Evolutionary conservation across 768 basidiomycete genomes (phyloP).

Genomic region (Lentinula raphanica): DNA sequence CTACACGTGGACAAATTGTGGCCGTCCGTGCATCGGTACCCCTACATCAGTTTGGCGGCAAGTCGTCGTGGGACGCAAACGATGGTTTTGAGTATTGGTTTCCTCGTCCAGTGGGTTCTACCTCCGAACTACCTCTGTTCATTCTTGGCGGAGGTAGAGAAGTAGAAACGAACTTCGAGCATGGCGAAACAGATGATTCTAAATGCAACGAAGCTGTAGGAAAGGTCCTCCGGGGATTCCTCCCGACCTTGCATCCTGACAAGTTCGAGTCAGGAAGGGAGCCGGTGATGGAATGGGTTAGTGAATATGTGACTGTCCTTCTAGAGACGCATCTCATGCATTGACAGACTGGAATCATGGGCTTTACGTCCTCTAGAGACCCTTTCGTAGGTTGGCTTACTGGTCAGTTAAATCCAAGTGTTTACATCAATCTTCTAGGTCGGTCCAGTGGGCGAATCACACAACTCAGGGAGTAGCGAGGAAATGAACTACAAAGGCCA

Average conservation of each 20-base stretch:
- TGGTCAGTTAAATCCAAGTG: neutral
- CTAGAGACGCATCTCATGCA: neutral
- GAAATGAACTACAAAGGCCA: constrained; percentile 43
- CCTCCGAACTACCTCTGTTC: constrained; percentile 42
- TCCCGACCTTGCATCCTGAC: constrained; percentile 53
- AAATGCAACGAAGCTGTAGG: constrained; percentile 43
- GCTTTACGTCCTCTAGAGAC: constrained; percentile 52
- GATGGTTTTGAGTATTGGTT: constrained; percentile 77
- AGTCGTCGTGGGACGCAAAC: constrained; percentile 42
- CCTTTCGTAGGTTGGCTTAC: constrained; percentile 56
- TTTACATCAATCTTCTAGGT: constrained; percentile 38
- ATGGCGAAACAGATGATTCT: constrained; percentile 54
- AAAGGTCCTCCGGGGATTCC: constrained; percentile 46
- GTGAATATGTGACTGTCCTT: constrained; percentile 13
- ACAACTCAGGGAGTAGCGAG: constrained; percentile 15
- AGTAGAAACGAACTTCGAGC: constrained; percentile 39
- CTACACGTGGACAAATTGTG: constrained; percentile 66
- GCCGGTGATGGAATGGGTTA: constrained; percentile 80
- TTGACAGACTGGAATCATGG: constrained; percentile 81
- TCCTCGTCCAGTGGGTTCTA: constrained; percentile 45
- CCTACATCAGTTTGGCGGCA: constrained; percentile 31
- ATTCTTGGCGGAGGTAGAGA: constrained; percentile 71
- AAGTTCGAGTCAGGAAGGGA: constrained; percentile 42
- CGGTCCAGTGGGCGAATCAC: constrained; percentile 46
- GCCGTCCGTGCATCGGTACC: constrained; percentile 35